Evolutionary conservation across 192 early-diverging fungal genomes (phyloP).

Genomic region (Podila epicladia): DNA sequence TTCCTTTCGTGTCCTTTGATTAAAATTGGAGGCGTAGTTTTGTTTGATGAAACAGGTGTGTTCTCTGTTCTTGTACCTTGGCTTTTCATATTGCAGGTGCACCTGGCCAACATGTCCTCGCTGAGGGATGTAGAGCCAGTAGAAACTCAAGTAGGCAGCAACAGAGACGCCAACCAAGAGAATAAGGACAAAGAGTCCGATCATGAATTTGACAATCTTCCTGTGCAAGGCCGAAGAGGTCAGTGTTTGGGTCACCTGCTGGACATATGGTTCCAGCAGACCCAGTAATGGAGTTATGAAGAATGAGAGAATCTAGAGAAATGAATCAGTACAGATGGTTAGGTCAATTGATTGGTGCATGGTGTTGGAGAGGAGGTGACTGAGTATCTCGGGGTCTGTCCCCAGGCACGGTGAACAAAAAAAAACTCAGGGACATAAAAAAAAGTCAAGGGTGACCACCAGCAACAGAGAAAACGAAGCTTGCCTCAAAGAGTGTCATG

Average conservation of each 20-base stretch:
- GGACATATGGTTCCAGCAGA: slow-evolving; percentile 53
- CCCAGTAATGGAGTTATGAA: slow-evolving; percentile 49
- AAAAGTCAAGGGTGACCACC: neutral
- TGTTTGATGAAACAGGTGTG: neutral
- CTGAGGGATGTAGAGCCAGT: slow-evolving; percentile 56
- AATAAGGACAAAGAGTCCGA: slow-evolving; percentile 25
- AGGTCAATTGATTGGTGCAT: neutral
- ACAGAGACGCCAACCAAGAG: slow-evolving; percentile 42
- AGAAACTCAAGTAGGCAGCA: slow-evolving; percentile 53
- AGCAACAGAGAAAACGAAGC: neutral
- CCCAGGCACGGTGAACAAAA: neutral
- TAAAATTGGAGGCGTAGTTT: too few relatives aligned
- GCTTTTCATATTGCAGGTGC: slow-evolving; percentile 54
- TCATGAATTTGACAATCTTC: slow-evolving; percentile 51
- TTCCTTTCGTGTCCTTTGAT: neutral
- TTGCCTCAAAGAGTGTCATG: slow-evolving; percentile 49
- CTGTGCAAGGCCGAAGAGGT: slow-evolving; percentile 53
- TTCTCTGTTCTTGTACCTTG: slow-evolving; percentile 20
- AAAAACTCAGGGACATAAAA: too few relatives aligned
- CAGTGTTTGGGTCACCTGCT: slow-evolving; percentile 40
- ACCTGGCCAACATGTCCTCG: slow-evolving; percentile 53
- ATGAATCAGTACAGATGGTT: neutral
- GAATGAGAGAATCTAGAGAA: slow-evolving; percentile 48
- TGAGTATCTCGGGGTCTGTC: neutral
- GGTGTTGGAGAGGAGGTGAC: slow-evolving; percentile 2